These are phyloP conservation scores for Triangularia verruculosa DNA, from an alignment of 2,329 filamentous ascomycete species.

Conservation along the genomic window DNA sequence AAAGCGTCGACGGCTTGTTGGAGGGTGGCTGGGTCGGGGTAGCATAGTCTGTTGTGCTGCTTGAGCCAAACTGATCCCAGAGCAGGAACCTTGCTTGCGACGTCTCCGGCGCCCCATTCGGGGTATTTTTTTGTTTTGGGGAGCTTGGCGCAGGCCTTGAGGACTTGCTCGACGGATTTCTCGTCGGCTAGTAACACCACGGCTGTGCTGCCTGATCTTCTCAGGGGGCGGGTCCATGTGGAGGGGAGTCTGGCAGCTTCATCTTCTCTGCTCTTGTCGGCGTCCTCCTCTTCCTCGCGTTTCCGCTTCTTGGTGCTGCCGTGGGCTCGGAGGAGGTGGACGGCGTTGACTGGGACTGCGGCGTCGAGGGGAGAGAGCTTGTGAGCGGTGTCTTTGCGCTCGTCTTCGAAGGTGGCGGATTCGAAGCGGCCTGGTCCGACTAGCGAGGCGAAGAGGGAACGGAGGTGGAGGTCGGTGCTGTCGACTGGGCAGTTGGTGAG, in stretches of 20 bases:
- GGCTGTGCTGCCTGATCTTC: constrained; percentile 72
- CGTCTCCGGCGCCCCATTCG: constrained; percentile 57
- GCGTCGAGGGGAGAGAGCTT: constrained; percentile 25
- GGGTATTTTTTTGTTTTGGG: constrained; percentile 60
- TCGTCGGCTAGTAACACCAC: constrained; percentile 82
- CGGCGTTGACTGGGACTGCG: constrained; percentile 45
- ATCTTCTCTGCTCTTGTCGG: constrained; percentile 54
- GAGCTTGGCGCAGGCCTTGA: constrained; percentile 70
- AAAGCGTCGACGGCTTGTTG: constrained; percentile 77
- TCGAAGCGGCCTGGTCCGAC: constrained; percentile 78
- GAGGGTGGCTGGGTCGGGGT: constrained; percentile 64
- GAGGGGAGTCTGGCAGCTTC: constrained; percentile 62
- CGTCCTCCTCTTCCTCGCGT: constrained; percentile 57
- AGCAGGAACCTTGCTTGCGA: constrained; percentile 51
- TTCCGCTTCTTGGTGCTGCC: constrained; percentile 46
- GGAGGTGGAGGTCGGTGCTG: constrained; percentile 73
- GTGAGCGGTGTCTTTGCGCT: constrained; percentile 39
- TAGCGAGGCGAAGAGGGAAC: constrained; percentile 69
- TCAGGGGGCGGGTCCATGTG: constrained; percentile 69
- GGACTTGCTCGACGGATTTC: constrained; percentile 68
- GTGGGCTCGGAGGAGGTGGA: constrained; percentile 37
- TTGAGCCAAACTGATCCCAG: constrained; percentile 60
- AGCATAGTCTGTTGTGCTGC: constrained; percentile 67
- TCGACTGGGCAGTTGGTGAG: constrained; percentile 87
- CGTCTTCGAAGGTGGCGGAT: constrained; percentile 69